Evolutionary conservation across 371 early-diverging fungal genomes (phyloP), one percentile per base, ranked within the genome.

Genomic region (Mucor lusitanicus): DNA sequence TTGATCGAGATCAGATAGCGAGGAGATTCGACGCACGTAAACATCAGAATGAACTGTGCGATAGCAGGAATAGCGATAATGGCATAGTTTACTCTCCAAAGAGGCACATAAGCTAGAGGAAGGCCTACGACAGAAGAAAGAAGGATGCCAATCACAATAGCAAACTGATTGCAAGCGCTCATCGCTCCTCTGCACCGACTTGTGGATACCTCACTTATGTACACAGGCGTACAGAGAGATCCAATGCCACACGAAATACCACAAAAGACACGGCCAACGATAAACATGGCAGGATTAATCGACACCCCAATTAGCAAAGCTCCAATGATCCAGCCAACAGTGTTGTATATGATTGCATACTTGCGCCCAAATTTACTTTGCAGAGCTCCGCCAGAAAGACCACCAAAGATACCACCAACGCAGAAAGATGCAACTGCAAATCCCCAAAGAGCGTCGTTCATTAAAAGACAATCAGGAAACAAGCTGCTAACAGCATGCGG

Each of bases 201-300:
- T 0, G 95, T 92, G 2, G 94, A 76, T 27, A 96, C 84, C 65
- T 94, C 93, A 8, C 88, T 87, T 23, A 95, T 84, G 65, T 95
- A 97, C 3, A 88, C 85, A 0, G 96, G 91, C 0, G 91, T 88
- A 11, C 85, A 86, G 19, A 89, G 89, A 48, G 92, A 88, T 12
- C 89, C 88, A 3, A 91, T 73, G 9, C 96, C 96, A 40, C 92
- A 87, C 1, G 87, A 94, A 54, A 94, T 64, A 32, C 97, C 97
- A 46, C 87, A 79, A 17, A 93, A 56, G 59, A 95, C 74, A 42
- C 97, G 89, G 0, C 94, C 96, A 58, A 91, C 30, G 50, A 85
- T 84, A 62, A 95, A 87, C 78, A 86, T 85, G 7, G 74, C 80
- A 6, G 74, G 74, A 9, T 79, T 78, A 1, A 78, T 75, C 5